Evolutionary conservation across 2,329 filamentous ascomycete genomes (phyloP).

Genomic region (Apiospora rasikravindrae): DNA sequence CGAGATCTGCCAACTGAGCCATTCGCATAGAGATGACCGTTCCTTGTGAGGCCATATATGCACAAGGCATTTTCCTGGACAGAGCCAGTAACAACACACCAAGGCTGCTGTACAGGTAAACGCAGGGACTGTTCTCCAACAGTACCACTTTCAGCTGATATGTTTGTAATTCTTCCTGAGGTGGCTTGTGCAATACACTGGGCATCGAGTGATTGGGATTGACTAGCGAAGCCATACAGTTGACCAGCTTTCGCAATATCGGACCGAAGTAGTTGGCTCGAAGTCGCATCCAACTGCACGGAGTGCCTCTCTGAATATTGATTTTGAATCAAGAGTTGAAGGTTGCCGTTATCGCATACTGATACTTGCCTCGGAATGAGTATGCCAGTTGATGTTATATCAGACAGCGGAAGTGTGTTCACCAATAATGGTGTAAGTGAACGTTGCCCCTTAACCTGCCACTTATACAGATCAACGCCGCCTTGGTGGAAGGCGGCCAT

Average conservation of each 20-base stretch:
- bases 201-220: constrained; percentile 36
- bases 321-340: constrained; percentile 44
- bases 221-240: constrained; percentile 37
- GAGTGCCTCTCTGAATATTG: constrained; percentile 39
- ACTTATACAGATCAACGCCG: constrained; percentile 72
- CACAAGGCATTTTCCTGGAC: constrained; percentile 48
- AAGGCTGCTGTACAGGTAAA: constrained; percentile 56
- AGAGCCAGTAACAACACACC: constrained; percentile 54
- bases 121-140: constrained; percentile 30
- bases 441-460: constrained; percentile 65
- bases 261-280: constrained; percentile 29
- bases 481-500: constrained; percentile 75
- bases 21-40: constrained; percentile 80
- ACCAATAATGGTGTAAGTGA: constrained; percentile 50
- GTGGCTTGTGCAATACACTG: constrained; percentile 31
- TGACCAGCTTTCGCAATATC: constrained; percentile 35
- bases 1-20: constrained; percentile 48
- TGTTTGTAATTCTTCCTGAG: neutral
- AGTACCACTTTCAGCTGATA: constrained; percentile 39
- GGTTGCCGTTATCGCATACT: constrained; percentile 34
- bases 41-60: constrained; percentile 71
- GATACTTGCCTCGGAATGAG: constrained; percentile 37
- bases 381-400: constrained; percentile 31
- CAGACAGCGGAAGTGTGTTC: constrained; percentile 45
- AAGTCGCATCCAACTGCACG: constrained; percentile 29